Evolutionary conservation across 2,329 filamentous ascomycete genomes (phyloP).

Genomic region (Exophiala dermatitidis): DNA sequence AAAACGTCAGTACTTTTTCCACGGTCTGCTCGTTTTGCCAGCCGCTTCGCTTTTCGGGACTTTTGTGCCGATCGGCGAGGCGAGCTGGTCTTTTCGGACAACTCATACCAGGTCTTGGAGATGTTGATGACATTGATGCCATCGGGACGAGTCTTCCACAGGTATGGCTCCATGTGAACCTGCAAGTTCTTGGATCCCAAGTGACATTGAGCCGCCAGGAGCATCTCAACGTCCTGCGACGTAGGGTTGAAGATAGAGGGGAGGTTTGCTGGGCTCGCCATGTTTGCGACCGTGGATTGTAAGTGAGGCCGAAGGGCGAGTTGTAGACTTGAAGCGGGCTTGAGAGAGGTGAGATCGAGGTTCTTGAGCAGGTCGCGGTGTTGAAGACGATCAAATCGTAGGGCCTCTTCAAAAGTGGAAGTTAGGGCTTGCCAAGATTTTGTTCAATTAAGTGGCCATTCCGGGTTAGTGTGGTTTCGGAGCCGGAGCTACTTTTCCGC

Average conservation of each 20-base stretch:
- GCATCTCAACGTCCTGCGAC: constrained; percentile 97
- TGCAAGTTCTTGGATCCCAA: constrained; percentile 98
- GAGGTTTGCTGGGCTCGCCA: constrained; percentile 77
- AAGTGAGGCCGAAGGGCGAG: constrained; percentile 42
- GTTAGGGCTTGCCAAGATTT: constrained; percentile 13
- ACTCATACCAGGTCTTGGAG: constrained; percentile 93
- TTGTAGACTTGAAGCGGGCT: constrained; percentile 32
- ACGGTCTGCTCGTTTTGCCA: neutral
- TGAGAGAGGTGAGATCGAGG: constrained; percentile 26
- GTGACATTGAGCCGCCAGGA: constrained; percentile 93
- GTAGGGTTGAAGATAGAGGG: constrained; percentile 95
- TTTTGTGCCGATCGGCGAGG: too few species aligned
- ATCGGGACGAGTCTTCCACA: constrained; percentile 98
- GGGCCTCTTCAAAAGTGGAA: constrained; percentile 3
- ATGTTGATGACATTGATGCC: constrained; percentile 99
- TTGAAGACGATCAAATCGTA: constrained; percentile 21
- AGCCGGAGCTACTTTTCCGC: constrained; percentile 16
- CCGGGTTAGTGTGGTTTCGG: neutral
- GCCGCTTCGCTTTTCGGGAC: neutral
- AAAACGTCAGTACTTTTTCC: constrained; percentile 4
- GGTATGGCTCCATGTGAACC: constrained; percentile 98
- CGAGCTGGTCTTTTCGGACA: neutral
- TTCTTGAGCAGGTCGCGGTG: constrained; percentile 26
- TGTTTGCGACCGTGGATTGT: constrained; percentile 42
- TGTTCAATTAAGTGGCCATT: neutral